Evolutionary conservation across 2,329 filamentous ascomycete species (phyloP), one percentile per base, ranked within the genome.

Genomic region (Pyrenophora teres): DNA sequence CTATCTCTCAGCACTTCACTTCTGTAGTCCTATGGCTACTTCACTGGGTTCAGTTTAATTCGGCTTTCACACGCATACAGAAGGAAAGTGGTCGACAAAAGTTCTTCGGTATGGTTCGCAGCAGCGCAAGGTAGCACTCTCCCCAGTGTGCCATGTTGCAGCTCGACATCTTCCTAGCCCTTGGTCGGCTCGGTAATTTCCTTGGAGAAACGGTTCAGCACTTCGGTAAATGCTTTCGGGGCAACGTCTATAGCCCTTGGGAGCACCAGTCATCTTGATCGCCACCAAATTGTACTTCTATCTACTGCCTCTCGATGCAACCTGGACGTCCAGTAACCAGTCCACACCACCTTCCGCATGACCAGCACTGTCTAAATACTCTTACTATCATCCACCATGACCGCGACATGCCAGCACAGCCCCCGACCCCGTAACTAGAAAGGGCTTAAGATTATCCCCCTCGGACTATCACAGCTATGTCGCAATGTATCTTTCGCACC

Each of bases 211-310:
- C 68, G 67, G 70, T 72, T 64, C 70, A 69, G 61, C 67, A 67
- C 63, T 62, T 67, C 70, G 68, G 64, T 70, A 69, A 72, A 71
- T 65, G 65, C 64, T 68, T 63, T 66, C 64, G 60, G 62, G 64
- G 68, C 69, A 60, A 60, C 70, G 67, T 55, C 65, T 64, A 62
- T 65, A 63, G 64, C 63, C 65, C 60, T 56, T 57, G 61, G 64
- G 63, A 64, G 64, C 67, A 60, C 64, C 64, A 69, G 66, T 65
- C 70, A 67, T 72, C 70, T 71, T 65, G 67, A 62, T 68, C 71
- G 71, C 65, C 72, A 69, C 64, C 66, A 73, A 74, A 72, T 74
- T 75, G 73, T 75, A 75, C 72, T 74, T 72, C 69, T 74, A 74
- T 72, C 65, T 69, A 61, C 66, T 69, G 64, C 65, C 60, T 64